Percentiles rank a stretch among this genome's conserved stretches.
phyloP scores from a whole-genome alignment of 2,329 filamentous ascomycete genomes.

The Penicillium sp. region DNA sequence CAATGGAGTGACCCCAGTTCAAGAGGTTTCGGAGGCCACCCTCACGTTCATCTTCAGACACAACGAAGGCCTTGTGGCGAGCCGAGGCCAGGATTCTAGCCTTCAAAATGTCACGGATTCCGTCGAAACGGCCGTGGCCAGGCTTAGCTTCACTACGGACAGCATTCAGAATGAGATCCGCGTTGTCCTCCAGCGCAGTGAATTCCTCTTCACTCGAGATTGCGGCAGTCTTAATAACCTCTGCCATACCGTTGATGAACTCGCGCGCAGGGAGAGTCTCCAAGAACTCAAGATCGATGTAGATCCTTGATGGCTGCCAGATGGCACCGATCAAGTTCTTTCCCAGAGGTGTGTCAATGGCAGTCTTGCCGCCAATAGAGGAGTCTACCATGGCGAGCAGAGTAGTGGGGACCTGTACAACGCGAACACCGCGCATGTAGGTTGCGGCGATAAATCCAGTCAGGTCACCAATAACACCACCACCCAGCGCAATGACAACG shows the following conservation, averaged over 20 bases:
- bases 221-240: constrained; percentile 95
- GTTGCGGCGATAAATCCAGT: constrained; percentile 96
- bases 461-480: constrained; percentile 97
- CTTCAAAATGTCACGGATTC: constrained; percentile 70
- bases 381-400: constrained; percentile 97
- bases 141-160: constrained; percentile 63
- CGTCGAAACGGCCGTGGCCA: constrained; percentile 62
- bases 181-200: constrained; percentile 76
- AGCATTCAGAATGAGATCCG: constrained; percentile 70
- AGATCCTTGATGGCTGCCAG: constrained; percentile 93
- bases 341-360: constrained; percentile 91
- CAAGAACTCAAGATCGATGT: constrained; percentile 89
- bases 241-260: constrained; percentile 98
- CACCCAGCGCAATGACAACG: constrained; percentile 89
- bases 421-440: constrained; percentile 96
- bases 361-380: constrained; percentile 96
- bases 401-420: constrained; percentile 95
- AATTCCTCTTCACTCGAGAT: constrained; percentile 94
- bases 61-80: constrained; percentile 90
- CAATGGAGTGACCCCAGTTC: constrained; percentile 98
- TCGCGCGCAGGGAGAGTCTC: constrained; percentile 87
- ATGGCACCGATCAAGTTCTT: constrained; percentile 97
- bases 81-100: constrained; percentile 85
- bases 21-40: constrained; percentile 90
- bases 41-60: constrained; percentile 91